Evolutionary conservation across 441 rosid species (phyloP).

Genomic region (Erysimum pusillum): DNA sequence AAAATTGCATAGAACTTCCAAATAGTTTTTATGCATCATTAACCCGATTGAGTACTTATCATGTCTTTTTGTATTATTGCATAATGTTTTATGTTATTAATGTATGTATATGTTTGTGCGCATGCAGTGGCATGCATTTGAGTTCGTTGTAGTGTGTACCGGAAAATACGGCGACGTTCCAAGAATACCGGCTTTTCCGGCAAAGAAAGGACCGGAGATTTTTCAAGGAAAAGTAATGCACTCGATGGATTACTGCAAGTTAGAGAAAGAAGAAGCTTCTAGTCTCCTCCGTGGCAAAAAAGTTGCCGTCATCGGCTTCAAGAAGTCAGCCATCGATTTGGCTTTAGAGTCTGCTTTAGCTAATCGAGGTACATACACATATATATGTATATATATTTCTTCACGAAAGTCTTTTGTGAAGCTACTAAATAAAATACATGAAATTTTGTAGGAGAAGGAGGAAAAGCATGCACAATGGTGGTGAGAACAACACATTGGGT

Average conservation of each 20-base stretch:
- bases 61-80: background rate
- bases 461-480: conserved; percentile 84
- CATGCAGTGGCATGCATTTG: conserved; percentile 86
- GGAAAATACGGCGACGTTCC: conserved; percentile 91
- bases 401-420: conserved; percentile 14
- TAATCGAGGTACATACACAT: conserved; percentile 69
- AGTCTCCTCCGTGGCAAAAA: conserved; percentile 69
- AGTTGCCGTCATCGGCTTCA: conserved; percentile 78
- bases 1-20: conserved; percentile 3
- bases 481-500: conserved; percentile 86
- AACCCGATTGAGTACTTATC: background rate
- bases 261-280: conserved; percentile 66
- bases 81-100: background rate
- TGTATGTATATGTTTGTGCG: conserved; percentile 8
- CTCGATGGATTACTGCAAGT: conserved; percentile 79
- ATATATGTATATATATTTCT: background rate
- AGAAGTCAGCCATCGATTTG: conserved; percentile 91
- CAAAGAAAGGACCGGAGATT: conserved; percentile 67
- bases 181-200: conserved; percentile 61
- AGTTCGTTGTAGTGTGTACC: conserved; percentile 73
- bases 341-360: conserved; percentile 87
- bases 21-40: conserved; percentile 24
- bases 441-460: conserved; percentile 58
- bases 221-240: conserved; percentile 79
- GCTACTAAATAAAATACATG: background rate